Conservation (phyloP, 1,139 yeast species). For the Diutina rugosa region DNA sequence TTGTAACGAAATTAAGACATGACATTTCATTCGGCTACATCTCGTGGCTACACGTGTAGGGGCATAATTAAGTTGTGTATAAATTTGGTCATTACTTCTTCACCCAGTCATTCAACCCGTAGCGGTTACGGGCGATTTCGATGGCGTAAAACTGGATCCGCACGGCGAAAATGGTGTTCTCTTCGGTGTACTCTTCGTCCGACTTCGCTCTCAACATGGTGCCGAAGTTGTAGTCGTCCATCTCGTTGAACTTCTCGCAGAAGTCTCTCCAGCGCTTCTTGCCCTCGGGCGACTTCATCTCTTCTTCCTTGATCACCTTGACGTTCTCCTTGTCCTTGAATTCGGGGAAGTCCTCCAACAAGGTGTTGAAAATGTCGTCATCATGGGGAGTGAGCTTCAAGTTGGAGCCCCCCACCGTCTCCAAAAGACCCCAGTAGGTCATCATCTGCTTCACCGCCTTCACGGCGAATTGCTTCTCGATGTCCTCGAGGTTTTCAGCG, state of each 20-base stretch:
- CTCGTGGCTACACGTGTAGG: no score
- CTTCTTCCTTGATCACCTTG: conserved; percentile 54
- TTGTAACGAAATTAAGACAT: conserved; percentile 15
- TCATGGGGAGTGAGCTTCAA: conserved; percentile 71
- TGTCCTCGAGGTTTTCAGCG: conserved; percentile 51
- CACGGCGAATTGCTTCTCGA: conserved; percentile 94
- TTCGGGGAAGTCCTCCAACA: conserved; percentile 76
- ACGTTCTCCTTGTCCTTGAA: conserved; percentile 47
- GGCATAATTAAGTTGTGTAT: neutral
- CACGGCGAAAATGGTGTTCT: conserved; percentile 78
- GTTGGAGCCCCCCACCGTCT: conserved; percentile 63
- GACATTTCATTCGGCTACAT: neutral
- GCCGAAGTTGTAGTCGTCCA: conserved; percentile 92
- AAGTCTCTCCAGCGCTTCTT: conserved; percentile 88
- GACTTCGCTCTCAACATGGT: conserved; percentile 70
- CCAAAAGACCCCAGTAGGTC: conserved; percentile 78
- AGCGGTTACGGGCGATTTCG: conserved; percentile 87
- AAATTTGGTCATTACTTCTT: neutral
- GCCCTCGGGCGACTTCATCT: conserved; percentile 68
- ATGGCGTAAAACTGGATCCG: conserved; percentile 90
- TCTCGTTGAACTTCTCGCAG: conserved; percentile 69
- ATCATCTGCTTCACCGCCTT: conserved; percentile 94
- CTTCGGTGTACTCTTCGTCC: conserved; percentile 66
- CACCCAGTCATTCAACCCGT: conserved; percentile 86
- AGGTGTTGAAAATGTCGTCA: conserved; percentile 64